These are phyloP conservation scores for Taiozyma onychis DNA, from an alignment of 1,139 yeast species.

Conservation along the genomic window DNA sequence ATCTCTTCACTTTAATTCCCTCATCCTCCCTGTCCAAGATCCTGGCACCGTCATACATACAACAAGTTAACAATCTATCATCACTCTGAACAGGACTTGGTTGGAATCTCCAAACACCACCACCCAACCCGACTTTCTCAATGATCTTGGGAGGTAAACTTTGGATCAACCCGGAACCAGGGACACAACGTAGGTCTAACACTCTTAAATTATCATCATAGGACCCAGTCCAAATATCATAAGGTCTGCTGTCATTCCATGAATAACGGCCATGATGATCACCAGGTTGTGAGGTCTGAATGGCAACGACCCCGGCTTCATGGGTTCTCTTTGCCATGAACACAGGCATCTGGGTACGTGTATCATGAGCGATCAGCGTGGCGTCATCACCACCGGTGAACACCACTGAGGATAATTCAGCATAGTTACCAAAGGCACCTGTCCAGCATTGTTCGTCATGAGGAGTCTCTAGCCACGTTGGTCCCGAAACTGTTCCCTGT, in stretches of 20 bases:
- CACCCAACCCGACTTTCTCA: constrained; percentile 55
- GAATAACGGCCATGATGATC: constrained; percentile 21
- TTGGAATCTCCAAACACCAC: constrained; percentile 91
- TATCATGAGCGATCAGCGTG: constrained; percentile 68
- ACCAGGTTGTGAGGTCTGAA: constrained; percentile 42
- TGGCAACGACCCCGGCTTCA: constrained; percentile 85
- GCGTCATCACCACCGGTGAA: constrained; percentile 94
- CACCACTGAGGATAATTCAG: constrained; percentile 49
- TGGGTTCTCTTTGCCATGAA: constrained; percentile 63
- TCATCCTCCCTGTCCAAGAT: constrained; percentile 26
- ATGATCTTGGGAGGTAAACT: constrained; percentile 44
- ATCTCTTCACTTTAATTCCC: constrained; percentile 24
- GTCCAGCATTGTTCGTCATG: constrained; percentile 92
- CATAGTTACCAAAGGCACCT: constrained; percentile 61
- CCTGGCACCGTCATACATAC: constrained; percentile 95
- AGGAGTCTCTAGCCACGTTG: constrained; percentile 14
- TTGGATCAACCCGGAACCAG: constrained; percentile 37
- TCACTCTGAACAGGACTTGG: constrained; percentile 48
- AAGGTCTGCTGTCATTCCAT: constrained; percentile 39
- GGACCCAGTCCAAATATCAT: constrained; percentile 80
- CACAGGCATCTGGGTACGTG: constrained; percentile 34
- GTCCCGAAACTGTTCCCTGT: constrained; percentile 7
- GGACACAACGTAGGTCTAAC: constrained; percentile 58
- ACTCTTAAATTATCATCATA: constrained; percentile 77
- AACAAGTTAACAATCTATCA: constrained; percentile 59